Base-by-base conservation (phyloP, 495 filamentous ascomycete genomes). In the Neurospora sp. region DNA sequence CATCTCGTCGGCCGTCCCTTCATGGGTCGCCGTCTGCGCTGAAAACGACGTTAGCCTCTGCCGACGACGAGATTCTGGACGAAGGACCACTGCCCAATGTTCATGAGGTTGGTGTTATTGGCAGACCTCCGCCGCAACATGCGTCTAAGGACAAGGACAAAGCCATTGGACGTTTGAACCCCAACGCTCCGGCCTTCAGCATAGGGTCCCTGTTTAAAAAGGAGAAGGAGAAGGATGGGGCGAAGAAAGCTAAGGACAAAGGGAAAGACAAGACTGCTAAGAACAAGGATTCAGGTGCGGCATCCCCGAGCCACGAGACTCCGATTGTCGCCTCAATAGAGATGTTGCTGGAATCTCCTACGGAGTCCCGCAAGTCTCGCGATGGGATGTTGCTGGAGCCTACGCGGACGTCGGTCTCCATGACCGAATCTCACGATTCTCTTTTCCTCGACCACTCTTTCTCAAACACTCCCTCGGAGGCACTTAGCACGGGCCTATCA, bases 341-440 rank as follows among this genome's bases (percentile, higher is more conserved):
- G 18, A 69, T 82, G 53, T 65, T 65, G 53, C 53, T 65, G 27
- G 84, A 87, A 14, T 92, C 90, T 40, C 87, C 89, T 6, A 84
- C 86, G 0, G 88, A 90, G 39, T 85, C 89, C 39, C 89, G 90
- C 44, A 85, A 83, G 53, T 94, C 92, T 1, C 82, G 85, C 27
- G 85, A 86, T 61, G 79, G 74, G 4, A 76, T 75, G 44, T 83
- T 82, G 9, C 81, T 86, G 39, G 88, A 88, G 71, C 53, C 53
- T 65, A 91, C 89, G 35, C 88, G 88, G 70, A 87, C 87, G 22
- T 90, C 89, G 5, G 77, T 88, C 18, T 86, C 90, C 4, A 35
- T 65, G 53, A 65, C 53, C 3, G 92, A 93, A 73, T 94, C 92
- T 3, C 86, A 89, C 71, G 92, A 94, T 73, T 92, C 90, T n/a